Conservation (phyloP, 2,329 filamentous ascomycete species). For the Penicillium sp. region DNA sequence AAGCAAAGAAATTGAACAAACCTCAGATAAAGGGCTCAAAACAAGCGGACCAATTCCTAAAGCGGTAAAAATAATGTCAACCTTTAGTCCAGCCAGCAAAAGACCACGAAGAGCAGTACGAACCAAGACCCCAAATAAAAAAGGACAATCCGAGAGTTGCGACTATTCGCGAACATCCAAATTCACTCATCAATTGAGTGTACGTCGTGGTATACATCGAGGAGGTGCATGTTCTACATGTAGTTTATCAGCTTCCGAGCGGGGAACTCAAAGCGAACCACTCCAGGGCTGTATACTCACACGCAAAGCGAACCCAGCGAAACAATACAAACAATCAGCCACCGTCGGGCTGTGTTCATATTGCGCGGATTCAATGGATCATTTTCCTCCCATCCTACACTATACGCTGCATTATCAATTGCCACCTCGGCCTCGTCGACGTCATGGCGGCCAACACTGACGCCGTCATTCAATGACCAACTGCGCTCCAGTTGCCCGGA, state of each 20-base stretch:
- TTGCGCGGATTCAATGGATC: constrained; percentile 75
- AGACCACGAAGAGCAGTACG: constrained; percentile 13
- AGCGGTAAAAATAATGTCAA: constrained; percentile 8
- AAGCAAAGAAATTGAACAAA: constrained; percentile 12
- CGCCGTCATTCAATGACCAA: constrained; percentile 40
- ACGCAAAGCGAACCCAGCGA: constrained; percentile 75
- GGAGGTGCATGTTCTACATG: constrained; percentile 70
- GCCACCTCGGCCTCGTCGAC: constrained; percentile 23
- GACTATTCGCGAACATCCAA: constrained; percentile 67
- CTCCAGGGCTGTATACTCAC: constrained; percentile 54
- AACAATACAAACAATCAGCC: constrained; percentile 75
- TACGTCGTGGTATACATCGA: constrained; percentile 91
- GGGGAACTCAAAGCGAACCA: neutral
- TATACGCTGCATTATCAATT: constrained; percentile 49
- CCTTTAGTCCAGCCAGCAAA: neutral
- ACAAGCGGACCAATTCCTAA: constrained; percentile 62
- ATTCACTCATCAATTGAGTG: constrained; percentile 70
- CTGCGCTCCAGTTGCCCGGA: constrained; percentile 27
- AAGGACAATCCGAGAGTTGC: constrained; percentile 77
- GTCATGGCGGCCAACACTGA: constrained; percentile 26
- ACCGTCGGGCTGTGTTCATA: constrained; percentile 66
- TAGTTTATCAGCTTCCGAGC: neutral
- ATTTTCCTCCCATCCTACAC: constrained; percentile 72
- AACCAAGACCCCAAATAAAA: constrained; percentile 74
- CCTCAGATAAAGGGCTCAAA: constrained; percentile 63